Percentiles rank a stretch among this genome's conserved stretches.
Evolutionary conservation across 139 green algal species (phyloP).

Genomic region (Chlamydomonas schloesseri): DNA sequence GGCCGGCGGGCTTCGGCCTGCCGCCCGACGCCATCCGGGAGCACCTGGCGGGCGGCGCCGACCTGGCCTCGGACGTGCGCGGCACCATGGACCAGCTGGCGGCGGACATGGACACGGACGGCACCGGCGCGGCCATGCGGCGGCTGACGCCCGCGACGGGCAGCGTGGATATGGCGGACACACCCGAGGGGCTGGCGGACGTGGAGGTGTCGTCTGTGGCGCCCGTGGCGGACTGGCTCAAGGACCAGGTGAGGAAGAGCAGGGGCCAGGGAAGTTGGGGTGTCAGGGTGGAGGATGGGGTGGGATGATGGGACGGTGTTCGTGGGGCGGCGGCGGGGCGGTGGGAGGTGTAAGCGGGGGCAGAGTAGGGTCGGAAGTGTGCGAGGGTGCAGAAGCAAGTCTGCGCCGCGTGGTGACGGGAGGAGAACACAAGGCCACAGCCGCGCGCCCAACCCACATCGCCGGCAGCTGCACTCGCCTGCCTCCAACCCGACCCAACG

Average conservation of each 20-base stretch:
- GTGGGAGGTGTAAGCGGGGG: too few species aligned
- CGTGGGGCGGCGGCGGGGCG: too few species aligned
- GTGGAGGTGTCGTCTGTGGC: slow-evolving; percentile 37
- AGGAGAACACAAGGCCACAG: too few species aligned
- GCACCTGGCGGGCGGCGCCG: not conserved
- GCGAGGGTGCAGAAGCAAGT: too few species aligned
- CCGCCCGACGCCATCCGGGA: not conserved
- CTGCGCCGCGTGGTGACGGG: too few species aligned
- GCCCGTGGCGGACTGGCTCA: slow-evolving; percentile 42
- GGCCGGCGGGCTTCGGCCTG: not conserved
- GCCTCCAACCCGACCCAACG: too few species aligned
- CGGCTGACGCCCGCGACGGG: not conserved
- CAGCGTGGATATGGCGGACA: slow-evolving; percentile 46
- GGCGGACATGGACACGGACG: not conserved
- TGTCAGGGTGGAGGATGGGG: too few species aligned
- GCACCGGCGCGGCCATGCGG: not conserved
- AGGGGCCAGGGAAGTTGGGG: too few species aligned
- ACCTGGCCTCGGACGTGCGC: not conserved
- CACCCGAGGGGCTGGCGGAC: slow-evolving; percentile 57
- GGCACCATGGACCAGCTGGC: not conserved
- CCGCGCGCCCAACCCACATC: too few species aligned
- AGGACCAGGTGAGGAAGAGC: slow-evolving; percentile 4
- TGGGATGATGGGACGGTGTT: too few species aligned
- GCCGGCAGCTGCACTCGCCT: too few species aligned
- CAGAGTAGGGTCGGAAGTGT: too few species aligned